These are phyloP conservation scores for Lanmaoa rubissima DNA, from an alignment of 768 basidiomycete genomes.

Conservation along the genomic window DNA sequence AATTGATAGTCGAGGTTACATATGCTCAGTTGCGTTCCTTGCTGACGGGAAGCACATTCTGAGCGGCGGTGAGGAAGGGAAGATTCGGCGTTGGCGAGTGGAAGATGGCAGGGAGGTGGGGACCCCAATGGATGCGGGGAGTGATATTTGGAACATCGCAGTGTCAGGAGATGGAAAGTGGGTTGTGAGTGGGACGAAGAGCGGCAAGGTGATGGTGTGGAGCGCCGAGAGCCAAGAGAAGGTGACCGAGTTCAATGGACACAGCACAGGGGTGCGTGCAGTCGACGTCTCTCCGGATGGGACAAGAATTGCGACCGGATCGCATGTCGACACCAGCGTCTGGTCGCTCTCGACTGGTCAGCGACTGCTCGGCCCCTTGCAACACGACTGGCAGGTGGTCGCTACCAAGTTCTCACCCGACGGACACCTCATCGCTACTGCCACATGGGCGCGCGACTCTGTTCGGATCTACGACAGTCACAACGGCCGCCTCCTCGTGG, in stretches of 20 bases:
- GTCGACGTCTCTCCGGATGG: neutral
- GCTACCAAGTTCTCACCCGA: slow-evolving; percentile 3
- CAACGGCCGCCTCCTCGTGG: neutral
- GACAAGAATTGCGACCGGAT: neutral
- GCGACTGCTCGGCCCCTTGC: neutral
- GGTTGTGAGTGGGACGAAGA: too few relatives aligned
- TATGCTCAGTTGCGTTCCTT: too few relatives aligned
- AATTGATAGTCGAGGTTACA: too few relatives aligned
- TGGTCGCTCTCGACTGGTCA: neutral
- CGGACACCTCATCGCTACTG: neutral
- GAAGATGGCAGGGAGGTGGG: too few relatives aligned
- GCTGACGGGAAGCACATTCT: too few relatives aligned
- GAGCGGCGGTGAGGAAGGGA: too few relatives aligned
- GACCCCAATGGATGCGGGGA: too few relatives aligned
- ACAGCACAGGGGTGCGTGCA: neutral
- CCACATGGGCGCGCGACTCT: neutral
- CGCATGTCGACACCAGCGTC: neutral
- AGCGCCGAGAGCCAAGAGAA: neutral
- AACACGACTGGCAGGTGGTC: neutral
- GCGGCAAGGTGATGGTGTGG: too few relatives aligned
- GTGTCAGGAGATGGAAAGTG: too few relatives aligned
- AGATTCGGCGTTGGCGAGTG: too few relatives aligned
- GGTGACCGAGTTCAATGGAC: neutral
- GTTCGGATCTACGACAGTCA: neutral
- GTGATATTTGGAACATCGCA: too few relatives aligned